Evolutionary conservation across 148 eudicot species (phyloP).

Genomic region (Bassia scoparia): DNA sequence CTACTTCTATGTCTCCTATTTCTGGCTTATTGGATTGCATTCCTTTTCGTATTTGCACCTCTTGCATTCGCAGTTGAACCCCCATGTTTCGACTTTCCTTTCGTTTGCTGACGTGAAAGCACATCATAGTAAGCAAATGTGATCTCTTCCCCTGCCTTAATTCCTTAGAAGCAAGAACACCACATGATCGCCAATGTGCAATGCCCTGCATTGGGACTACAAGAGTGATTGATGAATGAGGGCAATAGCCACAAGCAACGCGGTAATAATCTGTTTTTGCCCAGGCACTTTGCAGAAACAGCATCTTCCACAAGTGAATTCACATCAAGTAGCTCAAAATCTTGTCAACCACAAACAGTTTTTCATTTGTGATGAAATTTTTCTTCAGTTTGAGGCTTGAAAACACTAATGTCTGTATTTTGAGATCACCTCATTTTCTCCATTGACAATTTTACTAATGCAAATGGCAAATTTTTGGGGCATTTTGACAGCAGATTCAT

Average conservation of each 20-base stretch:
- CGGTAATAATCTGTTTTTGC: constrained; percentile 69
- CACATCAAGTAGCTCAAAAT: constrained; percentile 69
- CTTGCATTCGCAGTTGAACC: constrained; percentile 60
- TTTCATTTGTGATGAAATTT: neutral
- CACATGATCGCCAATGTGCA: constrained; percentile 74
- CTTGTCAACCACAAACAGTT: constrained; percentile 38
- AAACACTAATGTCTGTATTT: constrained; percentile 45
- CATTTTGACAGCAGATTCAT: constrained; percentile 50
- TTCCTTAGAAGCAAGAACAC: constrained; percentile 64
- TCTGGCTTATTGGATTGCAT: constrained; percentile 50
- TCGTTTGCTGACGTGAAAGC: constrained; percentile 44
- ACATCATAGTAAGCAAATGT: constrained; percentile 75
- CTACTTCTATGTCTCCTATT: constrained; percentile 53
- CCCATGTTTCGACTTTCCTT: constrained; percentile 68
- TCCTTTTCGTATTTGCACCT: constrained; percentile 67
- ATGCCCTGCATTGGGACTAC: constrained; percentile 62
- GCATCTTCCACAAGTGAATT: constrained; percentile 73
- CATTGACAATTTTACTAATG: constrained; percentile 57
- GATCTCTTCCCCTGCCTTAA: constrained; percentile 81
- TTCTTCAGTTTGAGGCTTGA: constrained; percentile 48
- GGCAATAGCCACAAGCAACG: constrained; percentile 72
- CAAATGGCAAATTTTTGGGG: constrained; percentile 36
- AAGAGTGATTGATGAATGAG: constrained; percentile 78
- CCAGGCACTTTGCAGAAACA: constrained; percentile 61
- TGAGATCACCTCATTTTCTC: constrained; percentile 59